Percentiles rank a stretch among this genome's conserved stretches.
phyloP scores from a whole-genome alignment of 1,284 basidiomycete species.

The Rhodotorula glutinis region DNA sequence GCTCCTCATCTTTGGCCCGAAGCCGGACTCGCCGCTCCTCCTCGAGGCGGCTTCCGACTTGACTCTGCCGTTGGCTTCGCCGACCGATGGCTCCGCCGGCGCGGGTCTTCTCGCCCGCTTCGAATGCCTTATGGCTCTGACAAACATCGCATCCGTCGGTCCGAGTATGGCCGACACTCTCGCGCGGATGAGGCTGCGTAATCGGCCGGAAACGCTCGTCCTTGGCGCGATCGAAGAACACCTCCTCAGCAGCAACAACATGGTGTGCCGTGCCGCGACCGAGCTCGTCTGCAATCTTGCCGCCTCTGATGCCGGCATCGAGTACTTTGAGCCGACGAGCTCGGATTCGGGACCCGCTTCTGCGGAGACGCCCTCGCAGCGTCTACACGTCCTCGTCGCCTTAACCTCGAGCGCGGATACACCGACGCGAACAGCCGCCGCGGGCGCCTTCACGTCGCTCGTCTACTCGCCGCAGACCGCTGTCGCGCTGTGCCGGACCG shows the following conservation, averaged over 20 bases:
- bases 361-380: neutral
- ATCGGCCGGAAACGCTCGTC: constrained; percentile 52
- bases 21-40: constrained; percentile 62
- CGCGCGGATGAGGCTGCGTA: constrained; percentile 48
- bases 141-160: constrained; percentile 82
- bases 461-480: constrained; percentile 60
- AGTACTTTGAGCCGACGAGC: constrained; percentile 55
- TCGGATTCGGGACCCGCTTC: neutral
- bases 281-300: constrained; percentile 94
- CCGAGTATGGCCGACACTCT: constrained; percentile 64
- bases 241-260: constrained; percentile 71
- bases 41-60: constrained; percentile 77
- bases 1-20: constrained; percentile 78
- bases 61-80: constrained; percentile 58
- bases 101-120: constrained; percentile 70
- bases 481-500: neutral
- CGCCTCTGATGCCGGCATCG: constrained; percentile 68
- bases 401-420: constrained; percentile 78
- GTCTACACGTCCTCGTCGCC: constrained; percentile 76
- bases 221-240: constrained; percentile 71
- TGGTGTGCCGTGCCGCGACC: constrained; percentile 79
- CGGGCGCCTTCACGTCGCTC: constrained; percentile 77
- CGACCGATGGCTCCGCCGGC: constrained; percentile 58
- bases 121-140: constrained; percentile 90
- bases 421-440: constrained; percentile 74